These are phyloP conservation scores for Casuarina cunninghamiana DNA, from an alignment of 306 rosid species.

Conservation along the genomic window DNA sequence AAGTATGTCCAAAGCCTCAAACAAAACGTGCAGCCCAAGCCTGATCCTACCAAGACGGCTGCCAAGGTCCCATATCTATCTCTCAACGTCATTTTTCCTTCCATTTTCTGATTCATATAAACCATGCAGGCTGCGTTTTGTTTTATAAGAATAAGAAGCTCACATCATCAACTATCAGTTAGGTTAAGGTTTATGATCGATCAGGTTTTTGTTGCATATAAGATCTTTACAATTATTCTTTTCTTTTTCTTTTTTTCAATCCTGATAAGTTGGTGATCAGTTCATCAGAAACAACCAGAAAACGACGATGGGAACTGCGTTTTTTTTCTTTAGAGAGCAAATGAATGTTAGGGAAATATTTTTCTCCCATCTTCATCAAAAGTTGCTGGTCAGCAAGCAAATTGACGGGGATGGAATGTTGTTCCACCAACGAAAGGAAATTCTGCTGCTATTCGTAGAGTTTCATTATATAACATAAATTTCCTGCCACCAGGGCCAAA, in stretches of 20 bases:
- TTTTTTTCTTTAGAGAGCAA: too few species aligned
- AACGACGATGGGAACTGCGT: too few species aligned
- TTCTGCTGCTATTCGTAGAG: neutral
- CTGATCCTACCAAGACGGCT: conserved; percentile 56
- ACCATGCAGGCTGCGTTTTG: neutral
- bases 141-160: neutral
- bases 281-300: too few species aligned
- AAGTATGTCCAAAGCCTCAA: conserved; percentile 82
- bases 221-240: too few species aligned
- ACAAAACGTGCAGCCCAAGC: conserved; percentile 64
- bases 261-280: too few species aligned
- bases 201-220: too few species aligned
- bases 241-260: too few species aligned
- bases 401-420: neutral
- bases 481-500: neutral
- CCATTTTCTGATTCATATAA: neutral
- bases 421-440: neutral
- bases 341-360: neutral
- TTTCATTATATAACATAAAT: neutral
- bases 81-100: neutral
- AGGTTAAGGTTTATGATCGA: neutral
- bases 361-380: neutral
- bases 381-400: neutral
- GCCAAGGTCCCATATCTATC: conserved; percentile 50
- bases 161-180: neutral